These are phyloP conservation scores for Pseudogymnoascus sp. DNA, from an alignment of 2,329 filamentous ascomycete genomes.

Conservation along the genomic window DNA sequence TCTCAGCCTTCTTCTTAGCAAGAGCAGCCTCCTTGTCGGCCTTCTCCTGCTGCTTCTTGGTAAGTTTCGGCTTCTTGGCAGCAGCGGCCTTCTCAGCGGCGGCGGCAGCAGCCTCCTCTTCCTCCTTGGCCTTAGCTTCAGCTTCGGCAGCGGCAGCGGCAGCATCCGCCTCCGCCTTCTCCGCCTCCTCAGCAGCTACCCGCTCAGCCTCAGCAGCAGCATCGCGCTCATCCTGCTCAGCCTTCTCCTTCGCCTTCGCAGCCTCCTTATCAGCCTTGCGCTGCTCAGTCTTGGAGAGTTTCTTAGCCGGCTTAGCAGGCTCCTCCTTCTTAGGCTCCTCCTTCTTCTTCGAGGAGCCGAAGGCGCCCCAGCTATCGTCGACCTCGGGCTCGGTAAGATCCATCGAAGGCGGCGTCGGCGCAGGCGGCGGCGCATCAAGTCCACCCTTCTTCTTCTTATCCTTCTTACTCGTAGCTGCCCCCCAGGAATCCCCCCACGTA, in stretches of 20 bases:
- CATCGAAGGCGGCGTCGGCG: slow-evolving; percentile 40
- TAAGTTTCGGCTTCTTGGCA: slow-evolving; percentile 10
- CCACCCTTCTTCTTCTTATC: slow-evolving; percentile 39
- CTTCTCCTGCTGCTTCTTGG: slow-evolving; percentile 40
- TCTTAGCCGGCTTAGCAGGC: slow-evolving; percentile 25
- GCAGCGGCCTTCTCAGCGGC: slow-evolving; percentile 7
- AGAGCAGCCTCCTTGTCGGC: slow-evolving; percentile 34
- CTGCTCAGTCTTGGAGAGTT: slow-evolving; percentile 42
- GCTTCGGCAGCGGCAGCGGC: slow-evolving; percentile 27
- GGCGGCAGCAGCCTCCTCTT: slow-evolving; percentile 20
- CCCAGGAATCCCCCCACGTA: slow-evolving; percentile 35
- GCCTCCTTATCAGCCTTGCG: slow-evolving; percentile 45
- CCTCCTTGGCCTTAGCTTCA: slow-evolving; percentile 24
- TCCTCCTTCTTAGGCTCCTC: slow-evolving; percentile 37
- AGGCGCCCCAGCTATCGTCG: slow-evolving; percentile 32
- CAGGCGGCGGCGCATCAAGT: slow-evolving; percentile 39
- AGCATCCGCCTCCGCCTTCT: slow-evolving; percentile 24
- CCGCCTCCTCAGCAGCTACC: slow-evolving; percentile 8
- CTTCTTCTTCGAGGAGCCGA: slow-evolving; percentile 33
- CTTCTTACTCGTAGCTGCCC: slow-evolving; percentile 29
- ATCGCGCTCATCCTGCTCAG: slow-evolving; percentile 27
- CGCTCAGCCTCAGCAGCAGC: slow-evolving; percentile 16
- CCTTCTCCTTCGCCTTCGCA: slow-evolving; percentile 29
- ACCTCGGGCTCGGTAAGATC: slow-evolving; percentile 38
- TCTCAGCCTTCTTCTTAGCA: slow-evolving; percentile 32